Conservation (phyloP, 2,329 filamentous ascomycete species). For the Hymenoscyphus fraxineus region DNA sequence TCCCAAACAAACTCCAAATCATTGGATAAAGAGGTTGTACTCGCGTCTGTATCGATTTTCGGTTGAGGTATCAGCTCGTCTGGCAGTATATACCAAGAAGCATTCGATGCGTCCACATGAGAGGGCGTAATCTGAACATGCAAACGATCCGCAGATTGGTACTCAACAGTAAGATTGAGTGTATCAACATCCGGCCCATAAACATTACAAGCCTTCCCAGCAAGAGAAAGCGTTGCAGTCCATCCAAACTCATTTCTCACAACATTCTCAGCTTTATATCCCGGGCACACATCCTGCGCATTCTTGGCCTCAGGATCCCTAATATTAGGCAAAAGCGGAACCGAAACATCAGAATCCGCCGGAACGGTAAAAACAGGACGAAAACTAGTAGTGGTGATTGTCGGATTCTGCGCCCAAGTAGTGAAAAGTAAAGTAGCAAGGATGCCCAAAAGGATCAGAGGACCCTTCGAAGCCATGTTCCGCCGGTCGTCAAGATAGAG, state of each 20-base stretch:
- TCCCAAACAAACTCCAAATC: slow-evolving; percentile 52
- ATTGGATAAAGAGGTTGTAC: slow-evolving; percentile 45
- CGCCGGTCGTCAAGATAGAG: slow-evolving; percentile 6
- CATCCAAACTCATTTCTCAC: slow-evolving; percentile 50
- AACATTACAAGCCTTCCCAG: slow-evolving; percentile 67
- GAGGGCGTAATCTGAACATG: slow-evolving; percentile 68
- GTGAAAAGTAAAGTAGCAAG: slow-evolving; percentile 15
- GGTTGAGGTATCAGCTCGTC: slow-evolving; percentile 51
- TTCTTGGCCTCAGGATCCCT: slow-evolving; percentile 60
- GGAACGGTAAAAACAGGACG: slow-evolving; percentile 44
- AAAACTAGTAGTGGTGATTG: slow-evolving; percentile 21
- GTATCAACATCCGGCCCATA: slow-evolving; percentile 72
- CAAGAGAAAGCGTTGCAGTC: slow-evolving; percentile 66
- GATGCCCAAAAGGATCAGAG: slow-evolving; percentile 17
- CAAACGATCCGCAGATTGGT: slow-evolving; percentile 61
- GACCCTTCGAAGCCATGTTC: slow-evolving; percentile 18
- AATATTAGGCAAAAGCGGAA: slow-evolving; percentile 57
- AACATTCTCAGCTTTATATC: slow-evolving; percentile 64
- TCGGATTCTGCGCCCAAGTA: slow-evolving; percentile 19
- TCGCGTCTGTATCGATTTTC: slow-evolving; percentile 38
- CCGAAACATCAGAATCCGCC: slow-evolving; percentile 43
- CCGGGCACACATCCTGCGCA: slow-evolving; percentile 53
- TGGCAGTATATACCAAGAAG: slow-evolving; percentile 64
- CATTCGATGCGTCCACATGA: slow-evolving; percentile 57
- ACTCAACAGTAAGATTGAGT: slow-evolving; percentile 64